Conservation (phyloP, 768 basidiomycete genomes). For the Suillus bovinus region DNA sequence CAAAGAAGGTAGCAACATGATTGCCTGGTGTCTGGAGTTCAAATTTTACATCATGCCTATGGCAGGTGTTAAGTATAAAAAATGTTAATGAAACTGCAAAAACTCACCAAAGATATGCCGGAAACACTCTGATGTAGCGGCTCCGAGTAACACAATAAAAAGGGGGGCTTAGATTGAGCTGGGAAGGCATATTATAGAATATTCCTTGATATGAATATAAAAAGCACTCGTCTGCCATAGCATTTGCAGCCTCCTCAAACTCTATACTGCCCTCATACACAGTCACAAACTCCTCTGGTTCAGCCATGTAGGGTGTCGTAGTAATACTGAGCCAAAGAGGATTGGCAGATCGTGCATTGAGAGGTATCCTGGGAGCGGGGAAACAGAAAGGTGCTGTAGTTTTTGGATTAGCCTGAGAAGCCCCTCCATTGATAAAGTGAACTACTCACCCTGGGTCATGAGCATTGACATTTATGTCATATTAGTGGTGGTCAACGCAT, state of each 20-base stretch:
- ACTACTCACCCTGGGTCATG: neutral
- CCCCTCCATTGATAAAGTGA: too few relatives aligned
- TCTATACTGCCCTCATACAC: neutral
- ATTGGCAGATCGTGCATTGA: neutral
- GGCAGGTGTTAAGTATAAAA: neutral
- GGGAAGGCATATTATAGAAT: neutral
- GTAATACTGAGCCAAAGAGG: neutral
- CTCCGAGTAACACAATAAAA: neutral
- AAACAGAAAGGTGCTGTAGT: neutral
- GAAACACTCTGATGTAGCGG: neutral
- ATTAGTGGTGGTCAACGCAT: too few relatives aligned
- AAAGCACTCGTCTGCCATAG: neutral
- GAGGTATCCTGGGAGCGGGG: neutral
- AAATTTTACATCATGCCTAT: neutral
- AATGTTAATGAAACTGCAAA: neutral
- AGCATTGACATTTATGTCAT: too few relatives aligned
- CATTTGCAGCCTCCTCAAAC: neutral
- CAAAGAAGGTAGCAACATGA: neutral
- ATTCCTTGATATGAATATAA: neutral
- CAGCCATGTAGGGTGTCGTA: neutral
- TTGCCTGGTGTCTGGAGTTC: neutral
- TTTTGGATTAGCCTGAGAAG: neutral
- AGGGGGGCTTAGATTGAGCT: neutral
- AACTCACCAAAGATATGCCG: neutral
- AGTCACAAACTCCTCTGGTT: neutral